Percentiles rank a stretch among this genome's conserved stretches.
Conservation (phyloP, 345 rosid genomes). For the Chamaenerion angustifolium region DNA sequence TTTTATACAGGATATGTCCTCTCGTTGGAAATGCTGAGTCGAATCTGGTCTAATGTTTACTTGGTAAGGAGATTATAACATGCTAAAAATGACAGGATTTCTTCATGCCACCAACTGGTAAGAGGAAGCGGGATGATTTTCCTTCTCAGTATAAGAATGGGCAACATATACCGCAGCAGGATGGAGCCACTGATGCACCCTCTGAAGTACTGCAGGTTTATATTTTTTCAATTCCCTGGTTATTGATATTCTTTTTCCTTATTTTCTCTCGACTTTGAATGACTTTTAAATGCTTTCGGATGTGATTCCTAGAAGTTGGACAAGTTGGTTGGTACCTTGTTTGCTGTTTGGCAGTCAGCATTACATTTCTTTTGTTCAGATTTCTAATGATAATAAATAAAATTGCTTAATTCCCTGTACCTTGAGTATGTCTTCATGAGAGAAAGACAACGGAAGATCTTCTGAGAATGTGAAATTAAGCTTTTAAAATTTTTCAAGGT, state of each 20-base stretch:
- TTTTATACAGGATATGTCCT: background rate
- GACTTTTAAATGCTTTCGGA: background rate
- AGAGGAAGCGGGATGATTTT: constrained; percentile 88
- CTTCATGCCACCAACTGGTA: constrained; percentile 64
- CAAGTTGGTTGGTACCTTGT: too few relatives aligned
- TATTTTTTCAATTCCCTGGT: background rate
- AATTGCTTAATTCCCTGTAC: too few relatives aligned
- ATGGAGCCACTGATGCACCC: constrained; percentile 69
- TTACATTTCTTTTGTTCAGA: too few relatives aligned
- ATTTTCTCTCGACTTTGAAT: background rate
- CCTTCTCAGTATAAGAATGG: constrained; percentile 57
- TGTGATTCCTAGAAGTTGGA: too few relatives aligned
- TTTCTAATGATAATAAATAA: too few relatives aligned
- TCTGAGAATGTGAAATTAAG: too few relatives aligned
- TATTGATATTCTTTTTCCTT: background rate
- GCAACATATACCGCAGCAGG: constrained; percentile 88
- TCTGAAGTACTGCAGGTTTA: constrained; percentile 27
- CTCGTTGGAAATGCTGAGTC: background rate
- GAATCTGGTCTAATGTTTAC: background rate
- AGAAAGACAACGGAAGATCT: too few relatives aligned
- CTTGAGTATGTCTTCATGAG: too few relatives aligned
- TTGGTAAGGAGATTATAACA: background rate
- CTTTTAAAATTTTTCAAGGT: too few relatives aligned
- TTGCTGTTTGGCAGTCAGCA: too few relatives aligned
- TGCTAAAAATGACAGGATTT: constrained; percentile 50